Percentiles rank a stretch among this genome's conserved stretches.
Conservation (phyloP, 306 rosid genomes). For the Macrotyloma uniflorum region DNA sequence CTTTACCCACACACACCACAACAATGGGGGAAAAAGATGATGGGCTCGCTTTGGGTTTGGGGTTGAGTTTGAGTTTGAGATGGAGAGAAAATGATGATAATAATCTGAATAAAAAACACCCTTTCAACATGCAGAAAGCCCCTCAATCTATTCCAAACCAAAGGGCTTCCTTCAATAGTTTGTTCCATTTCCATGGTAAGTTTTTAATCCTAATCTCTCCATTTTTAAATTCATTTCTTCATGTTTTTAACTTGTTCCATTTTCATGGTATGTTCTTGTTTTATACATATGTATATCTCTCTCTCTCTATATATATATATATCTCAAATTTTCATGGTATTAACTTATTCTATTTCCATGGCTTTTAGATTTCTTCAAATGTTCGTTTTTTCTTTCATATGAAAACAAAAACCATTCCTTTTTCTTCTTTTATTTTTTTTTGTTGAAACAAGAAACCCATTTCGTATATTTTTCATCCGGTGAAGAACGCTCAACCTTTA, state of each 20-base stretch:
- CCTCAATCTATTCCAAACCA: conserved; percentile 46
- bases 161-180: conserved; percentile 48
- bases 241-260: neutral
- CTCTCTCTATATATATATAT: too few species aligned
- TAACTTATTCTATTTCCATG: neutral
- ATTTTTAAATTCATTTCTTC: neutral
- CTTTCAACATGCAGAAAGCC: conserved; percentile 53
- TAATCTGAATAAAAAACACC: neutral
- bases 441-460: neutral
- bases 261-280: neutral
- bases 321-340: neutral
- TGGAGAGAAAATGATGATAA: conserved; percentile 36
- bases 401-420: neutral
- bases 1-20: neutral
- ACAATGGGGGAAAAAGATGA: conserved; percentile 62
- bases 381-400: neutral
- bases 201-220: neutral
- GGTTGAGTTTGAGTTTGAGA: conserved; percentile 63
- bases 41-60: conserved; percentile 44
- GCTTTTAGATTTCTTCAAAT: neutral
- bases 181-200: conserved; percentile 63
- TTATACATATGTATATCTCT: too few species aligned
- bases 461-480: neutral
- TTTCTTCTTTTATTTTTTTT: neutral
- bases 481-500: neutral